Conservation (phyloP, 768 basidiomycete genomes). For the Boletus sp. region DNA sequence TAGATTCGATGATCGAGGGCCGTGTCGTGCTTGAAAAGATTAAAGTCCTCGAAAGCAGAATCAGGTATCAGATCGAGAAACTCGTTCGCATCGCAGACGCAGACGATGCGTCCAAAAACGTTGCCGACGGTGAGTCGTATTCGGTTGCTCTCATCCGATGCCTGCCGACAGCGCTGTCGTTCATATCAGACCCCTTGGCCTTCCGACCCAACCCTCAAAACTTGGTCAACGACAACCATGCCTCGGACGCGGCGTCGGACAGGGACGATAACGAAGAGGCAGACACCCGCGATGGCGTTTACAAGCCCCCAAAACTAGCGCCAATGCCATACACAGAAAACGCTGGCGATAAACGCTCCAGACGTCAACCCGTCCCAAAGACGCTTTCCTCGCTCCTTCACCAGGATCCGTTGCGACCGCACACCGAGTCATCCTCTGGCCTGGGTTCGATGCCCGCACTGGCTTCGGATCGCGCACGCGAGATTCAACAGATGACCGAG, state of each 20-base stretch:
- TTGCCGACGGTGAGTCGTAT: constrained; percentile 54
- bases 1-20: constrained; percentile 75
- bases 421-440: constrained; percentile 69
- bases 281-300: constrained; percentile 49
- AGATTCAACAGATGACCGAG: constrained; percentile 75
- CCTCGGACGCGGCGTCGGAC: constrained; percentile 32
- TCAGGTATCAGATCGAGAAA: constrained; percentile 96
- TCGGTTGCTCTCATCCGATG: neutral
- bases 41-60: constrained; percentile 76
- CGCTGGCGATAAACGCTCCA: constrained; percentile 42
- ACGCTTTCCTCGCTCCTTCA: constrained; percentile 54
- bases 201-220: constrained; percentile 89
- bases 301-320: constrained; percentile 84
- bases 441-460: constrained; percentile 60
- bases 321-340: constrained; percentile 80
- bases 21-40: constrained; percentile 88
- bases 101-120: constrained; percentile 48
- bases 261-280: constrained; percentile 18
- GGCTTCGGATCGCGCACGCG: constrained; percentile 63
- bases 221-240: constrained; percentile 46
- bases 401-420: constrained; percentile 58
- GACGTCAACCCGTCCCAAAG: constrained; percentile 56
- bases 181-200: constrained; percentile 72
- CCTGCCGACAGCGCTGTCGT: neutral
- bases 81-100: constrained; percentile 76